These are phyloP conservation scores for Parasitella parasitica DNA, from an alignment of 371 early-diverging fungal genomes.

Conservation along the genomic window DNA sequence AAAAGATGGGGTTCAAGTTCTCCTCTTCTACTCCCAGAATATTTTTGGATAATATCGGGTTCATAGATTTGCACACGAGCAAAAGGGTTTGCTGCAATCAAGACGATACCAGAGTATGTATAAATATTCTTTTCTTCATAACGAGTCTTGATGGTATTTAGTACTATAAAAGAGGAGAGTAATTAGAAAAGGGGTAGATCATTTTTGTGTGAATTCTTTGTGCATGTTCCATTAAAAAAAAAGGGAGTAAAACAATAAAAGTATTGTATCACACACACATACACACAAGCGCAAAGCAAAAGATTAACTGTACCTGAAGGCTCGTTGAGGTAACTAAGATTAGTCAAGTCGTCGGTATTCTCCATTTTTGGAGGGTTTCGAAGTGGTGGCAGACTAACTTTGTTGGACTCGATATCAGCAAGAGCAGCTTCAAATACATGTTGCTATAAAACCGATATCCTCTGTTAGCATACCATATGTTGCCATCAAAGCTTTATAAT, in stretches of 20 bases:
- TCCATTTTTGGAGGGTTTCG: slow-evolving; percentile 90
- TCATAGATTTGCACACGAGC: slow-evolving; percentile 84
- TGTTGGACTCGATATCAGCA: slow-evolving; percentile 64
- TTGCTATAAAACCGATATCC: slow-evolving; percentile 45
- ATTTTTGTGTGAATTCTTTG: background rate
- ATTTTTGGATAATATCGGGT: slow-evolving; percentile 85
- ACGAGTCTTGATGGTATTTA: slow-evolving; percentile 86
- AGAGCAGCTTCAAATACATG: slow-evolving; percentile 72
- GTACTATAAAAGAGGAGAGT: slow-evolving; percentile 49
- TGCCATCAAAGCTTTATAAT: background rate
- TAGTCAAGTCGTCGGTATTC: slow-evolving; percentile 89
- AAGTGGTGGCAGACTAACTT: slow-evolving; percentile 78
- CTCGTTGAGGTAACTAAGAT: slow-evolving; percentile 90
- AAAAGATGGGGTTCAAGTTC: slow-evolving; percentile 98
- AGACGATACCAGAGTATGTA: slow-evolving; percentile 98
- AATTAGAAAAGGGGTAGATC: background rate
- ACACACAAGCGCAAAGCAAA: background rate
- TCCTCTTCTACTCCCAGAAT: slow-evolving; percentile 90
- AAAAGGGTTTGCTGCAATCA: slow-evolving; percentile 99
- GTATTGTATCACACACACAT: background rate
- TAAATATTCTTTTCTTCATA: slow-evolving; percentile 93
- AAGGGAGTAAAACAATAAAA: background rate
- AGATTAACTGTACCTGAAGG: slow-evolving; percentile 75
- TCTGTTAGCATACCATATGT: background rate
- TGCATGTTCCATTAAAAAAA: background rate